These are phyloP conservation scores for Trifolium dubium DNA, from an alignment of 306 rosid species.

Conservation along the genomic window DNA sequence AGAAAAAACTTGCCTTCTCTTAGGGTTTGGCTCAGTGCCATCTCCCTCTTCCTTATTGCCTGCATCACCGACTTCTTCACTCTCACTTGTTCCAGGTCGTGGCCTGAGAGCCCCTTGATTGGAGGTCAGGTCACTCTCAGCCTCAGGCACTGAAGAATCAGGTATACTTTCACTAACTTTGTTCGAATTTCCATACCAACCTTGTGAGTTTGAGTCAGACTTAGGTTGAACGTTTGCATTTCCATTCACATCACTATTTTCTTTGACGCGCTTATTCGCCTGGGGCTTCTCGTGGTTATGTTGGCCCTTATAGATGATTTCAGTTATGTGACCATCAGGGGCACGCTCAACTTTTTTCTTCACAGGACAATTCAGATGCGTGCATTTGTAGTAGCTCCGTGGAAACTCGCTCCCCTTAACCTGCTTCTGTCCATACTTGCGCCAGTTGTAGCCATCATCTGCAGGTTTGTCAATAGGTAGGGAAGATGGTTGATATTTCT, in stretches of 20 bases:
- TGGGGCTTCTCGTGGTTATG: slow-evolving; percentile 90
- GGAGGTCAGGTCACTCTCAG: slow-evolving; percentile 52
- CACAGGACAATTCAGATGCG: slow-evolving; percentile 85
- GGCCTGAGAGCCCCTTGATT: slow-evolving; percentile 52
- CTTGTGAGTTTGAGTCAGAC: slow-evolving; percentile 64
- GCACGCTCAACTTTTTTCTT: slow-evolving; percentile 96
- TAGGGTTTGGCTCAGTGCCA: slow-evolving; percentile 72
- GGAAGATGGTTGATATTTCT: slow-evolving; percentile 64
- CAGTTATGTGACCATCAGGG: slow-evolving; percentile 83
- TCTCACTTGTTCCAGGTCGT: slow-evolving; percentile 64
- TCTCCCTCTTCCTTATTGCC: slow-evolving; percentile 67
- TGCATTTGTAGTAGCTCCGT: slow-evolving; percentile 95
- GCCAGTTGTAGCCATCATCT: slow-evolving; percentile 95
- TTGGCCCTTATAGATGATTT: slow-evolving; percentile 92
- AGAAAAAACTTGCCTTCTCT: slow-evolving; percentile 68
- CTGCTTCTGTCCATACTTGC: slow-evolving; percentile 98
- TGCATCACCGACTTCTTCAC: slow-evolving; percentile 65
- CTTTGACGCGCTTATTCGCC: slow-evolving; percentile 72
- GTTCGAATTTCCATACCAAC: slow-evolving; percentile 57
- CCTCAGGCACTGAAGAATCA: slow-evolving; percentile 48
- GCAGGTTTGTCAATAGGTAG: slow-evolving; percentile 67
- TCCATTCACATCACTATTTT: slow-evolving; percentile 63
- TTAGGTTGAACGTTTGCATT: slow-evolving; percentile 52
- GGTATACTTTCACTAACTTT: slow-evolving; percentile 51
- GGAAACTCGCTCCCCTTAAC: slow-evolving; percentile 97